Base-by-base conservation (phyloP, 305 asterid species). In the Nicotiana rustica region DNA sequence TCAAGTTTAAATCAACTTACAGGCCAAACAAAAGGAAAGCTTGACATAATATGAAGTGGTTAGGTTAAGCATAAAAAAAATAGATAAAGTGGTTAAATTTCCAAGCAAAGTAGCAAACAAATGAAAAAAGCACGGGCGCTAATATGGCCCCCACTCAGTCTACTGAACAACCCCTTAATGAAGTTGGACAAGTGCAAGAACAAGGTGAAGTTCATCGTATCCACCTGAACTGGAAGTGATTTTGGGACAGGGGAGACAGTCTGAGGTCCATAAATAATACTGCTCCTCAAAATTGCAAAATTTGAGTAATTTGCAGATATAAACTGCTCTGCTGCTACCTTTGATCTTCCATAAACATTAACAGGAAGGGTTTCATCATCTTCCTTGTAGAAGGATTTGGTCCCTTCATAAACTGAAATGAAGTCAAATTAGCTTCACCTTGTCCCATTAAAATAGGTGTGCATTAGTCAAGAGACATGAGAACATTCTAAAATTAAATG, bases 201-300 rank as follows among this genome's bases (percentile, higher is more conserved):
- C n/a, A 55, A 55, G 80, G 66, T 9, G 31, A 76, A 56, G 19
- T 17, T 49, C 70, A 64, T 10, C 52, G 60, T 79, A 81, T 36
- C 15, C 41, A 93, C 99, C 97, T 95, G 99, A 80, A 95, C 86
- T 79, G 98, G 99, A 86, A 95, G 99, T 81, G 97, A 90, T 87
- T 95, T 95, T 75, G 95, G 90, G 68, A 93, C 95, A 8, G 98
- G 98, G 41, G 96, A 90, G 82, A 91, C 77, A 35, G 99, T 92
- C 85, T 95, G 98, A 60, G 97, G 98, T 60, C 99, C 99, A 86
- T 90, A 93, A 44, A 95, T 95, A 84, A 95, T 93, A 89, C 99
- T 94, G 94, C 97, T 94, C 89, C 99, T 91, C 93, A 94, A 88
- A 84, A 95, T 91, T 79, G 93, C 96, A 87, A 77, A 94, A 90